Evolutionary conservation across 2,329 filamentous ascomycete genomes (phyloP), one percentile per base, ranked within the genome.

Genomic region (Reticulascus tulasneorum): DNA sequence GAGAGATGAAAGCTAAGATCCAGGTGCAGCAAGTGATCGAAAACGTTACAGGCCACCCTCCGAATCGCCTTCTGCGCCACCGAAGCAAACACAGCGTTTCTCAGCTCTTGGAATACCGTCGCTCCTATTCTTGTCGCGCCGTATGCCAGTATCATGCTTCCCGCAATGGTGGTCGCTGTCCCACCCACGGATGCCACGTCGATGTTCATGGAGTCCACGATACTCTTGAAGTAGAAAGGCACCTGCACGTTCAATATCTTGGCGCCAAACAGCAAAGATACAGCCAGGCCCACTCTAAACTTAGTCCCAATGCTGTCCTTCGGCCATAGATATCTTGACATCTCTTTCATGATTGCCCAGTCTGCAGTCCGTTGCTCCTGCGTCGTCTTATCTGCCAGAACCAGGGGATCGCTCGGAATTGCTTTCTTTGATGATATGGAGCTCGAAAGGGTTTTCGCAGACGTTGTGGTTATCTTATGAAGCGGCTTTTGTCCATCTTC

Each of bases 321-420:
- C 16, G 93, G 93, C 93, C 93, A 98, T 16, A 98, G 69, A 61
- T 98, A 98, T 44, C 82, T 82, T 42, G 84, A 82, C 91, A 98
- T 97, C 60, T 98, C 91, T 64, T 86, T 94, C 73, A 98, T 93
- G 49, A 98, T 98, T 30, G 90, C 90, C 91, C 91, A 96, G 56
- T 98, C 93, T 8, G 90, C 91, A 65, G 90, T 94, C 51, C 93
- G 80, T 72, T 98, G 94, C 64, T 96, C 87, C 51, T 90, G 81
- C 15, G 80, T 82, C 33, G 79, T 80, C 54, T 78, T 82, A 43
- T 84, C 74, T 54, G 84, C 71, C 10, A 73, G 65, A 15, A 85
- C 75, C 27, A 90, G 62, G 20, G 77, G 71, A 49, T 82, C 79
- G 45, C 33, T 33, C 13, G 40, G 29, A 16, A 40, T 23, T 29